A percentile compares a stretch with the other conserved stretches of the same genome.
phyloP scores from a whole-genome alignment of 1,284 basidiomycete species.

The Earliella scabrosa region DNA sequence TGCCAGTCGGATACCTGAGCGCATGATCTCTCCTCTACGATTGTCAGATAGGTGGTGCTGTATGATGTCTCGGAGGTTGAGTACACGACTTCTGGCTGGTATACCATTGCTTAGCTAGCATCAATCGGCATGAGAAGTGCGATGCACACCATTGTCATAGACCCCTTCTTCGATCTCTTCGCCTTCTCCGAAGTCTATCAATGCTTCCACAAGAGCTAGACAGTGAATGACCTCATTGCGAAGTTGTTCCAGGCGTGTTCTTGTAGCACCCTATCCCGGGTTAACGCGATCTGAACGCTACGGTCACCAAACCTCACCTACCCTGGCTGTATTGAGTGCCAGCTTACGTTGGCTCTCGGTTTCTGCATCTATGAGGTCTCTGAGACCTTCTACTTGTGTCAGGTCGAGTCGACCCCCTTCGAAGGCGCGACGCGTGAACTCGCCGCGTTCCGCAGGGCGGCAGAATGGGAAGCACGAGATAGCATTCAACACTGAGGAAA shows the following conservation, averaged over 20 bases:
- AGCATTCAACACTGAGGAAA: conserved; percentile 68
- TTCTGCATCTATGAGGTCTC: conserved; percentile 85
- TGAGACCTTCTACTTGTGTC: conserved; percentile 84
- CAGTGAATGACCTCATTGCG: conserved; percentile 69
- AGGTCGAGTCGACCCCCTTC: conserved; percentile 80
- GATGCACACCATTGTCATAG: conserved; percentile 58
- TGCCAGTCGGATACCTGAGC: conserved; percentile 79
- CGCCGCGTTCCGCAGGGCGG: conserved; percentile 82
- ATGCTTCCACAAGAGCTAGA: conserved; percentile 80
- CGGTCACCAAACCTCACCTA: conserved; percentile 35
- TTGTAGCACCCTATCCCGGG: conserved; percentile 56
- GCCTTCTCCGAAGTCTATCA: conserved; percentile 91
- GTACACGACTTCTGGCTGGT: conserved; percentile 53
- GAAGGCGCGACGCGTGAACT: conserved; percentile 87
- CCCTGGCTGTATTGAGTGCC: conserved; percentile 71
- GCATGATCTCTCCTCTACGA: conserved; percentile 80
- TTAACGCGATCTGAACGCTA: background rate
- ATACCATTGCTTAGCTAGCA: background rate
- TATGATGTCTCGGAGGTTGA: conserved; percentile 54
- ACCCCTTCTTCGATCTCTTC: conserved; percentile 84
- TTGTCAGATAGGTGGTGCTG: conserved; percentile 64
- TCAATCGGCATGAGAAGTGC: background rate
- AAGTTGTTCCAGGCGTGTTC: conserved; percentile 64
- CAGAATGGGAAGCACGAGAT: conserved; percentile 62
- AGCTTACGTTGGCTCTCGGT: conserved; percentile 80